phyloP scores from a whole-genome alignment of 305 asterid genomes.

The Solanum hybrid region DNA sequence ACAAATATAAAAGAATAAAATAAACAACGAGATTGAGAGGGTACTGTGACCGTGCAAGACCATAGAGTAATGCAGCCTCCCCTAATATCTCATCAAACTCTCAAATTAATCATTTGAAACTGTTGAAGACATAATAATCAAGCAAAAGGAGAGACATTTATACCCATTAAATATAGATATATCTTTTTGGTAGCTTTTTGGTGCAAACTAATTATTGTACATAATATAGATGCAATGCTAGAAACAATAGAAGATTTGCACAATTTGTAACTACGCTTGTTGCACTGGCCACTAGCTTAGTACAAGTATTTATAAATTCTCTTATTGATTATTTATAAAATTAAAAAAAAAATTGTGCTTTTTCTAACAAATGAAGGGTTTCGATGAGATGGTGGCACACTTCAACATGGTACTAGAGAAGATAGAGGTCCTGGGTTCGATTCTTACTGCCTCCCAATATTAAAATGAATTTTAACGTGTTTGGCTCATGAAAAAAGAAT shows the following conservation, averaged over 20 bases:
- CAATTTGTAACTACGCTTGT: background rate
- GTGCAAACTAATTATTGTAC: background rate
- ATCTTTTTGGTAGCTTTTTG: background rate
- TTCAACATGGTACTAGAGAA: background rate
- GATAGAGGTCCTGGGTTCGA: background rate
- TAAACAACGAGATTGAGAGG: background rate
- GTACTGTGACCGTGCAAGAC: background rate
- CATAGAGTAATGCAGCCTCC: background rate
- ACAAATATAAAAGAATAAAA: background rate
- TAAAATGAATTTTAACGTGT: background rate
- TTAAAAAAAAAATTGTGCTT: background rate
- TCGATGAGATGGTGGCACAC: background rate
- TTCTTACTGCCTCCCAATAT: background rate
- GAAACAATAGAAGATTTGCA: background rate
- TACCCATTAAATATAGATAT: background rate
- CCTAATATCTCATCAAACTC: background rate
- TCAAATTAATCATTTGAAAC: no score
- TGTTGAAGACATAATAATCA: background rate
- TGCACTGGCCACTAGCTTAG: background rate
- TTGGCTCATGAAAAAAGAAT: background rate
- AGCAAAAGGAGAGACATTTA: background rate
- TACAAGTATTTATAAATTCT: background rate
- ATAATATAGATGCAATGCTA: background rate
- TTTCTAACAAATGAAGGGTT: background rate
- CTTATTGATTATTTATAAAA: background rate